Evolutionary conservation across 176 grass and related monocot genomes (phyloP).

Genomic region (Poa pratensis): DNA sequence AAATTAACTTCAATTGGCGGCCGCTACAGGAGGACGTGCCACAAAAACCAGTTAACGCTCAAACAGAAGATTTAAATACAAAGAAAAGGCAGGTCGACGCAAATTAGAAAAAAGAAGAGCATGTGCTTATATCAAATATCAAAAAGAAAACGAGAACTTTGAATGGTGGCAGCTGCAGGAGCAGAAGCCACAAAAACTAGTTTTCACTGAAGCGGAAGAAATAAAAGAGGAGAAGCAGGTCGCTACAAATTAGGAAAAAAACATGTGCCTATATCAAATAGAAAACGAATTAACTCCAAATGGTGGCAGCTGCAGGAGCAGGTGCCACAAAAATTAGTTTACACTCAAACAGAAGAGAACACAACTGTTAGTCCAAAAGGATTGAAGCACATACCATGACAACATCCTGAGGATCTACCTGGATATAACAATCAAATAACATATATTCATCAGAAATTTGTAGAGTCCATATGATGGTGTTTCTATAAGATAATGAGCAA

Average conservation of each 20-base stretch:
- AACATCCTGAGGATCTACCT: slow-evolving; percentile 99
- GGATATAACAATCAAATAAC: slow-evolving; percentile 53
- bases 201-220: neutral
- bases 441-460: slow-evolving; percentile 34
- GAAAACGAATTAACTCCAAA: slow-evolving; percentile 8
- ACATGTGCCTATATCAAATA: slow-evolving; percentile 3
- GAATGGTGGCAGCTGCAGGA: neutral
- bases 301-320: neutral
- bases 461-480: neutral
- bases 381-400: slow-evolving; percentile 78
- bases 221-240: neutral
- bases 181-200: neutral
- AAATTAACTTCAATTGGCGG: slow-evolving; percentile 11
- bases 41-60: neutral
- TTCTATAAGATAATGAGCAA: slow-evolving; percentile 30
- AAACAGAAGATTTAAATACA: neutral
- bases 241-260: neutral
- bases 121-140: neutral
- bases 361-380: slow-evolving; percentile 11
- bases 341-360: slow-evolving; percentile 8
- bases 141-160: slow-evolving; percentile 27
- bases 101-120: neutral
- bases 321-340: slow-evolving; percentile 21
- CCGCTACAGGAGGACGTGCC: neutral
- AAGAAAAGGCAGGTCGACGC: neutral